Evolutionary conservation across 768 basidiomycete species (phyloP), one percentile per base, ranked within the genome.

Genomic region (Mrakia blollopis): DNA sequence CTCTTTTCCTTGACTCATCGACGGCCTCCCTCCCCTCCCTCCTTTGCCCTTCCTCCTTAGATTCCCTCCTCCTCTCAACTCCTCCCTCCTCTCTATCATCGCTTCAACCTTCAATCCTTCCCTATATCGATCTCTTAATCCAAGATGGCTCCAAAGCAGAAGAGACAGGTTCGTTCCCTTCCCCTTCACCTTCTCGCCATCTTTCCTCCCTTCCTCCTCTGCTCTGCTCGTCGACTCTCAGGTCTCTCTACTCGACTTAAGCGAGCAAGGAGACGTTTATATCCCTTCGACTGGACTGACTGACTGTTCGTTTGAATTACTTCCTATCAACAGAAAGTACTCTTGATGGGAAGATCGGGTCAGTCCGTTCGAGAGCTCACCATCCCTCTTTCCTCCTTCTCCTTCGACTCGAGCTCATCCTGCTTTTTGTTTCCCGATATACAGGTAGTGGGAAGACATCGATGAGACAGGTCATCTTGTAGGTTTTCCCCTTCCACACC

Each of bases 391-490:
- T n/a, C 13, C n/a, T 14, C 65, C 54, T 52, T 74, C 30, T 72
- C 52, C 14, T 47, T 44, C 39, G 13, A 10, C 7, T 39, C 37
- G 32, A 63, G 62, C 78, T 79, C 57, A 76, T 72, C 23, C 62
- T 47, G 41, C 14, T 25, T n/a, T 8, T 52, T 63, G 21, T 11
- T 25, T 28, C 37, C 23, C n/a, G 23, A 32, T 30, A 25, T n/a
- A 9, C 79, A 85, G 86, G 86, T 50, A 85, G 85, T 77, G 86
- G 86, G 21, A 86, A 87, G 87, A 98, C 96, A 16, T 98, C 96
- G 8, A 99, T 99, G 97, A 89, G 97, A 73, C 95, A 94, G 37
- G 91, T 99, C 84, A 98, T 99, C 82, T 99, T 99, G 94, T 95
- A 85, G 86, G 92, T 85, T 69, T 28, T n/a, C 32, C 52, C 25